Conservation (phyloP, 2,329 filamentous ascomycete species). For the Polytolypa hystricis region DNA sequence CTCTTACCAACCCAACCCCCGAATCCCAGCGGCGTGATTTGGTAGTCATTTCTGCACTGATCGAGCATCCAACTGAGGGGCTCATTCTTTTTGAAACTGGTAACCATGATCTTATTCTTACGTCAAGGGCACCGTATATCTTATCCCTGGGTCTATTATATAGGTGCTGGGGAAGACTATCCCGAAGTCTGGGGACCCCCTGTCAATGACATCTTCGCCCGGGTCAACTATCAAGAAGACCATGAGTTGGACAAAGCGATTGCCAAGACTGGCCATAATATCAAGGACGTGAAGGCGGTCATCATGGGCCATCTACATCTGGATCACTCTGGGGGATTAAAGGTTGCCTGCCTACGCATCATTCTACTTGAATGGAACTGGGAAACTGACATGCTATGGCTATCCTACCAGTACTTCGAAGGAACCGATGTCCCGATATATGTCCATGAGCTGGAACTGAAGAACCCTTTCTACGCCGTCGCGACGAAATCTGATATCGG, state of each 20-base stretch:
- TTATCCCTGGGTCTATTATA: too few relatives aligned
- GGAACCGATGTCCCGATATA: slow-evolving; percentile 35
- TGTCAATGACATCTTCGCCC: slow-evolving; percentile 30
- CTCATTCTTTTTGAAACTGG: slow-evolving; percentile 39
- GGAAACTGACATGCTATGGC: too few relatives aligned
- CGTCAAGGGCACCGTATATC: too few relatives aligned
- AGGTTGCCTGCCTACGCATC: too few relatives aligned
- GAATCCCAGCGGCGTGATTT: slow-evolving; percentile 33
- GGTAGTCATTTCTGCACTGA: slow-evolving; percentile 32
- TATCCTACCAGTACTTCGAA: slow-evolving; percentile 37
- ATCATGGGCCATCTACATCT: slow-evolving; percentile 39
- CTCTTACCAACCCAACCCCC: slow-evolving; percentile 25
- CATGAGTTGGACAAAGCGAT: slow-evolving; percentile 29
- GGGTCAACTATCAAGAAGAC: slow-evolving; percentile 21
- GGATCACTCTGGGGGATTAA: slow-evolving; percentile 39
- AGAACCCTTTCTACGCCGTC: slow-evolving; percentile 35
- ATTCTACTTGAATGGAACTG: too few relatives aligned
- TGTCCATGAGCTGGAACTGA: slow-evolving; percentile 39
- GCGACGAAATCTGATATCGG: slow-evolving; percentile 32
- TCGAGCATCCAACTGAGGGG: slow-evolving; percentile 35
- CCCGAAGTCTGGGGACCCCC: slow-evolving; percentile 28
- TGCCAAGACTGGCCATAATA: slow-evolving; percentile 28
- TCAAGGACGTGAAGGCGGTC: slow-evolving; percentile 38
- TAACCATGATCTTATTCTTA: too few relatives aligned
- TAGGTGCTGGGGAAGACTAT: too few relatives aligned